A percentile compares a stretch with the other conserved stretches of the same genome.
These are phyloP conservation scores for Rhododendron vialii DNA, from an alignment of 148 eudicot species.

Conservation along the genomic window DNA sequence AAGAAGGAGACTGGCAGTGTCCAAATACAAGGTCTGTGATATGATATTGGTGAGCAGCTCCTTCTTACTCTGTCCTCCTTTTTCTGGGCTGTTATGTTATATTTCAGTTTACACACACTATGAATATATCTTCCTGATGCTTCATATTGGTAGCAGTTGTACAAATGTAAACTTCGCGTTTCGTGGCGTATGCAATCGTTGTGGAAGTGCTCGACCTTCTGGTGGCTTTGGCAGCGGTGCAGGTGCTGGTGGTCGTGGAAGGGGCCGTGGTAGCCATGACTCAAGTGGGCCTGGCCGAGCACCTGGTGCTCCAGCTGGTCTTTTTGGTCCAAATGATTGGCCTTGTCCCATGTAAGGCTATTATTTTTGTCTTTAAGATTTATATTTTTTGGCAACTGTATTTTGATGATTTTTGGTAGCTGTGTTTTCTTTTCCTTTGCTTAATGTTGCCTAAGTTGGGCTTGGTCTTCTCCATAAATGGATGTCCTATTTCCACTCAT, in stretches of 20 bases:
- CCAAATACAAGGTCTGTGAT: slow-evolving; percentile 99
- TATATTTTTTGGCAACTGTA: neutral
- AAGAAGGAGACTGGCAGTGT: slow-evolving; percentile 98
- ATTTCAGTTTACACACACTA: neutral
- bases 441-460: neutral
- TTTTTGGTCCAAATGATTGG: slow-evolving; percentile 99
- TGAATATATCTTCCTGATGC: slow-evolving; percentile 25
- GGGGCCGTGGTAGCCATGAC: slow-evolving; percentile 76
- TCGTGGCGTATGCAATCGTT: slow-evolving; percentile 98
- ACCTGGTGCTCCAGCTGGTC: slow-evolving; percentile 64
- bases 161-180: slow-evolving; percentile 91
- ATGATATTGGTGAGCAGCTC: slow-evolving; percentile 97
- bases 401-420: neutral
- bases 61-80: slow-evolving; percentile 40
- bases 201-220: slow-evolving; percentile 96
- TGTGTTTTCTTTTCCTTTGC: neutral
- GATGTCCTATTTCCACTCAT: neutral
- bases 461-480: neutral
- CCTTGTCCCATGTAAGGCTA: slow-evolving; percentile 90
- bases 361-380: neutral
- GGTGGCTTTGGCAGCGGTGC: slow-evolving; percentile 68
- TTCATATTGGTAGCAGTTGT: slow-evolving; percentile 59
- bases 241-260: slow-evolving; percentile 82
- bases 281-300: slow-evolving; percentile 50
- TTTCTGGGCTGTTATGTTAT: slow-evolving; percentile 10